Evolutionary conservation across 176 grass and related monocot species (phyloP), one percentile per base, ranked within the genome.

Genomic region (Saccharum spontaneum): DNA sequence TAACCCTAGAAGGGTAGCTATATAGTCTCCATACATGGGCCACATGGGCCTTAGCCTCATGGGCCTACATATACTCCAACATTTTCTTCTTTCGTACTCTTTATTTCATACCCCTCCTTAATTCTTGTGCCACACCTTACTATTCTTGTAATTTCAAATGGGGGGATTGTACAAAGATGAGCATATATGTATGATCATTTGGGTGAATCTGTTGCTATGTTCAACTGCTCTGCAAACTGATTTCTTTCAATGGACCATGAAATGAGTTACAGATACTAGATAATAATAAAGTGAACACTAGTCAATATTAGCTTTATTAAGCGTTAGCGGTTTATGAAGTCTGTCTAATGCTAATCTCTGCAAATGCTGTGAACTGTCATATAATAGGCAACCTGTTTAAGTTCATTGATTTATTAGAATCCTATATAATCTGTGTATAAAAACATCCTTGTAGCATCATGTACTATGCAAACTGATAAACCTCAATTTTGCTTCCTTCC

Each of bases 331-430:
- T 79, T 13, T 76, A 22, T 52, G 38, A 36, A 55, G 9, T 18
- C 44, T 88, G 24, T 12, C 34, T 69, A 59, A 23, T 61, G 4
- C 28, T 57, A 64, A 73, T 59, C 48, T 66, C 57, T 46, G 68
- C 13, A 71, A 66, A 30, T 61, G 34, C 0, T 38, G 44, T 62
- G 5, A 79, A 88, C 67, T 69, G 36, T 73, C 36, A 54, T 74
- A 69, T 12, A 64, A 66, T 46, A 72, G 16, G 36, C 70, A 67
- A 43, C 54, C 55, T 65, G 36, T 43, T 40, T 79, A 79, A 73
- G 66, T 73, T 79, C 37, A 73, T 88, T 40, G 9, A 30, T 67
- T 76, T 72, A 55, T 48, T 67, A 65, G 75, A 67, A 73, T 78
- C 23, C 45, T 88, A 43, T 11, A 66, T 77, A 64, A 3, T 65